Evolutionary conservation across 2,329 filamentous ascomycete species (phyloP).

Genomic region (Stemphylium lycopersici): DNA sequence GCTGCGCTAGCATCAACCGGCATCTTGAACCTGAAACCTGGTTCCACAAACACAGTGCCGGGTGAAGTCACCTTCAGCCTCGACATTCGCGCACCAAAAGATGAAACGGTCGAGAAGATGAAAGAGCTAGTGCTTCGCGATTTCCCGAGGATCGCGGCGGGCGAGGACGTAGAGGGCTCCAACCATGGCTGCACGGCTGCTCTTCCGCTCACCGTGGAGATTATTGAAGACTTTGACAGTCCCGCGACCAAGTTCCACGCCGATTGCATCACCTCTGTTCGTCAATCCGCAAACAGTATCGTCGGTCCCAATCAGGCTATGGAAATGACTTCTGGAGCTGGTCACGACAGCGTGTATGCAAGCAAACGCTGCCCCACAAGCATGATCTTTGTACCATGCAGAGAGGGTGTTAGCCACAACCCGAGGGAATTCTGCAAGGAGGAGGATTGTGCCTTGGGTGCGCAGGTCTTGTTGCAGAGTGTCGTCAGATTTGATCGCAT

Average conservation of each 20-base stretch:
- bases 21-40: conserved; percentile 69
- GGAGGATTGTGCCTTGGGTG: conserved; percentile 54
- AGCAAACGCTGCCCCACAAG: conserved; percentile 54
- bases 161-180: conserved; percentile 59
- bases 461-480: conserved; percentile 58
- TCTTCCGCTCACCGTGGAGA: conserved; percentile 61
- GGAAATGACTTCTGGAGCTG: conserved; percentile 68
- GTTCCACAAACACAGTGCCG: conserved; percentile 76
- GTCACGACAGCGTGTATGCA: conserved; percentile 62
- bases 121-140: conserved; percentile 63
- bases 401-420: conserved; percentile 57
- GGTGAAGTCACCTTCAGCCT: conserved; percentile 70
- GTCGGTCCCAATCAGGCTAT: conserved; percentile 56
- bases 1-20: conserved; percentile 72
- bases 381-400: conserved; percentile 58
- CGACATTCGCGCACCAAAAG: conserved; percentile 67
- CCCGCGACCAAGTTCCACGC: conserved; percentile 65
- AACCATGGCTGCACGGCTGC: conserved; percentile 54
- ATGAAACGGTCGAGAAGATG: conserved; percentile 63
- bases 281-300: conserved; percentile 65
- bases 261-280: conserved; percentile 70
- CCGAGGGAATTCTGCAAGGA: conserved; percentile 54
- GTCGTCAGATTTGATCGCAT: conserved; percentile 57
- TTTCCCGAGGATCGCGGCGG: conserved; percentile 65
- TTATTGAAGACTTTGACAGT: conserved; percentile 66